A percentile compares a stretch with the other conserved stretches of the same genome.
Evolutionary conservation across 495 filamentous ascomycete genomes (phyloP).

Genomic region (Acidiella bohemica): DNA sequence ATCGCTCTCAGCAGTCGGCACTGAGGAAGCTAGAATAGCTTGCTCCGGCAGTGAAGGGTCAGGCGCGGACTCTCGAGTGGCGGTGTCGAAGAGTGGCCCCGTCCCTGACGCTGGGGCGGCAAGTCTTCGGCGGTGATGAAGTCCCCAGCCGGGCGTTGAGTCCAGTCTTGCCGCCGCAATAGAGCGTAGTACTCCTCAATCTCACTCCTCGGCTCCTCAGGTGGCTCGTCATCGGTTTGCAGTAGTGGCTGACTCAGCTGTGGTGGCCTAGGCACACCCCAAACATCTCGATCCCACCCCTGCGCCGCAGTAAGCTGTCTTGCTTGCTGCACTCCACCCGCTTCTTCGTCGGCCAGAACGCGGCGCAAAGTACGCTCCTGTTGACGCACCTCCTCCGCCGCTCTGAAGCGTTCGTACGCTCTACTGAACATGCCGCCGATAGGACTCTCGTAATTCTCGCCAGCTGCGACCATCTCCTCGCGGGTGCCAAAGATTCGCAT

Average conservation of each 20-base stretch:
- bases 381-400: conserved; percentile 24
- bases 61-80: not conserved
- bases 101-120: no score
- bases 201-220: conserved; percentile 4
- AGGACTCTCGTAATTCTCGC: conserved; percentile 31
- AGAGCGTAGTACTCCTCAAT: conserved; percentile 18
- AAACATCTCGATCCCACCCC: conserved; percentile 13
- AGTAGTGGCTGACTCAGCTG: not conserved
- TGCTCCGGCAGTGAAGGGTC: no score
- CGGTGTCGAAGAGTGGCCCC: no score
- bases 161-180: conserved; percentile 16
- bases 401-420: conserved; percentile 24
- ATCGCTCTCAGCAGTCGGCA: no score
- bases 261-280: conserved; percentile 13
- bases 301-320: conserved; percentile 7
- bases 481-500: conserved; percentile 29
- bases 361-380: conserved; percentile 18
- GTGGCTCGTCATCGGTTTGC: not conserved
- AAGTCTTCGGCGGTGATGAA: no score
- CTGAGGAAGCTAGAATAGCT: no score
- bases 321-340: conserved; percentile 8
- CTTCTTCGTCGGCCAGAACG: conserved; percentile 19
- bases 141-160: conserved; percentile 4
- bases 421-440: conserved; percentile 29
- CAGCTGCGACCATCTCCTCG: conserved; percentile 28